phyloP scores from a whole-genome alignment of 345 rosid genomes.

The Boechera divaricarpa region DNA sequence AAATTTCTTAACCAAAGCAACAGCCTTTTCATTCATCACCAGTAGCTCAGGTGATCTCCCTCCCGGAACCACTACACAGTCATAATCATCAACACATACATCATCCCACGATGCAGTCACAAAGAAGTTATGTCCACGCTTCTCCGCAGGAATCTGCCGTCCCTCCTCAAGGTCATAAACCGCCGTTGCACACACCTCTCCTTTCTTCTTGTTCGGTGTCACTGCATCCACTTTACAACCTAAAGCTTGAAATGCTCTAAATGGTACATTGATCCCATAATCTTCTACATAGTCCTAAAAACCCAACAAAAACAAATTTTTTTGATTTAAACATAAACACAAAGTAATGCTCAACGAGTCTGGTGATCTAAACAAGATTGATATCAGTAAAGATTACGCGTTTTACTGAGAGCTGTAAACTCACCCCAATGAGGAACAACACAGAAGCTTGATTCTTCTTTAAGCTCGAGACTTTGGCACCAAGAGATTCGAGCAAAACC shows the following conservation, averaged over 20 bases:
- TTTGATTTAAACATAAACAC: neutral
- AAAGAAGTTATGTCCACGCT: slow-evolving; percentile 55
- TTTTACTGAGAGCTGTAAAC: neutral
- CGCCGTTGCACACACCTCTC: slow-evolving; percentile 52
- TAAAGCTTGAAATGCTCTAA: slow-evolving; percentile 54
- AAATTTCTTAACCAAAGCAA: slow-evolving; percentile 50
- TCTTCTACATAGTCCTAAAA: slow-evolving; percentile 62
- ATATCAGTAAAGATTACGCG: neutral
- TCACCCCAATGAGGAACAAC: slow-evolving; percentile 56
- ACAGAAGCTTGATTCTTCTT: slow-evolving; percentile 37
- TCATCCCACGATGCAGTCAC: slow-evolving; percentile 54
- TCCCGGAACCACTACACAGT: slow-evolving; percentile 57
- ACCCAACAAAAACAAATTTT: neutral
- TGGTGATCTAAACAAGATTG: slow-evolving; percentile 5
- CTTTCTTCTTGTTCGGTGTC: slow-evolving; percentile 55
- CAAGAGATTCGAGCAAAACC: slow-evolving; percentile 52
- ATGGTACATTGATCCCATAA: slow-evolving; percentile 57
- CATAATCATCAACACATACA: slow-evolving; percentile 48
- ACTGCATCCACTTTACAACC: slow-evolving; percentile 58
- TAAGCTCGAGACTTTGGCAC: slow-evolving; percentile 39
- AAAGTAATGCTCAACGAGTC: neutral
- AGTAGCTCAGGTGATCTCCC: slow-evolving; percentile 59
- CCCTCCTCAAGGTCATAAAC: slow-evolving; percentile 55
- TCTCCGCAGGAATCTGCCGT: slow-evolving; percentile 51
- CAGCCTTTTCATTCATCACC: slow-evolving; percentile 53